Base-by-base conservation (phyloP, 1,284 basidiomycete species). In the Sporisorium exsertum region DNA sequence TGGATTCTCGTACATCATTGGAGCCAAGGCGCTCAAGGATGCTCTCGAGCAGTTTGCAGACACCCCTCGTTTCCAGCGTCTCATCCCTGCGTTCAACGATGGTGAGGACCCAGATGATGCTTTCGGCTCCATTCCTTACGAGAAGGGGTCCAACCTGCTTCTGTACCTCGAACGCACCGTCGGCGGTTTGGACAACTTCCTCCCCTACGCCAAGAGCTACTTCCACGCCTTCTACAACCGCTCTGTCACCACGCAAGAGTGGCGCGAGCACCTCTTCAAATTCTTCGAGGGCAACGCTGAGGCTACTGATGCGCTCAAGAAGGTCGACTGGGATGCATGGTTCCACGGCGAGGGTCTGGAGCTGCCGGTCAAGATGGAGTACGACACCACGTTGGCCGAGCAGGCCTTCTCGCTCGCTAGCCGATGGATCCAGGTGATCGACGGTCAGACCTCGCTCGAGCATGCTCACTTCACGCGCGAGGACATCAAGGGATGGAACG, bases 191-290 rank as follows among this genome's bases (percentile, higher is more conserved):
- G 91, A 97, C 55, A 90, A 83, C 45, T 87, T 87, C 70, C 68
- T 86, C 5, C 86, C 86, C 53, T 84, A 81, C 78, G 89, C 92
- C 37, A 89, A 89, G 75, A 90, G 93, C 83, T 95, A 94, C 85
- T 92, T 95, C 75, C 67, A 68, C 56, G 77, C 82, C 27, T 85
- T 83, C 57, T 73, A 77, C 66, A 92, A 94, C 16, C 90, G 91
- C 83, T 93, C 93, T 71, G 93, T 98, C 84, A 92, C 92, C 16
- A 97, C 94, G 0, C 88, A 90, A 42, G 90, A 96, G 79, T 98
- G 95, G 94, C 92, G 93, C 81, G 87, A 88, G 5, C 94, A 98
- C 83, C 87, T 99, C 22, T 93, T 84, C n/a, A 96, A 92, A 85
- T 98, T 91, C 86, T 87, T 73, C 87, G 92, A 81, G 89, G 60